Evolutionary conservation across 2,329 filamentous ascomycete species (phyloP), one percentile per base, ranked within the genome.

Genomic region (Pyrenophora seminiperda): DNA sequence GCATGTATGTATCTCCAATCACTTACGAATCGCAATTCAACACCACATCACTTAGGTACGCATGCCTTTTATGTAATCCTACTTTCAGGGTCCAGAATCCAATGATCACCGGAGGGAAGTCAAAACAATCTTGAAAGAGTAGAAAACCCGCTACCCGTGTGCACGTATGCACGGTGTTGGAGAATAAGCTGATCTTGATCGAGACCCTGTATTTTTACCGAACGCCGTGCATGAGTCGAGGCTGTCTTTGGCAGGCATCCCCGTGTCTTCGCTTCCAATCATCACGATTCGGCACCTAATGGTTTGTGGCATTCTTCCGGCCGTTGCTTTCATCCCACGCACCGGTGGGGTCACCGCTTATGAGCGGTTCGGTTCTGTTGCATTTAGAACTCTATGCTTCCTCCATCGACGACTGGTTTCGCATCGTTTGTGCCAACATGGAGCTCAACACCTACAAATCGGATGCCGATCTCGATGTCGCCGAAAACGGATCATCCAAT

Each of bases 401-500:
- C 13, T 46, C 18, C 42, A n/a, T 17, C 37, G 17, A 33, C 32
- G 17, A 34, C 10, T 41, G 30, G 3, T n/a, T n/a, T 29, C n/a
- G 18, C 31, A 22, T 11, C 2, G 15, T 17, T 17, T 15, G 30
- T n/a, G 18, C 30, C 43, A 20, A 7, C 27, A 63, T 63, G 61
- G 50, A 50, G 24, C 33, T 55, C 5, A 51, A 54, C 45, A 47
- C 41, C 3, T 46, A 56, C 30, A 60, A 60, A 27, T 43, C 37
- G 13, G 47, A 45, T 38, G 42, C 47, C 14, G 50, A 59, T 41
- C 41, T 53, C 5, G 54, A 62, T 38, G 42, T 55, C 10, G 43
- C 50, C 4, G 59, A 62, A 32, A 40, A 54, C 41, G 56, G 45
- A 9, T 27, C 24, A 29, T 58, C 56, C 2, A 37, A 33, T 20